A percentile compares a stretch with the other conserved stretches of the same genome.
These are phyloP conservation scores for Laguncularia racemosa DNA, from an alignment of 345 rosid species.

Conservation along the genomic window DNA sequence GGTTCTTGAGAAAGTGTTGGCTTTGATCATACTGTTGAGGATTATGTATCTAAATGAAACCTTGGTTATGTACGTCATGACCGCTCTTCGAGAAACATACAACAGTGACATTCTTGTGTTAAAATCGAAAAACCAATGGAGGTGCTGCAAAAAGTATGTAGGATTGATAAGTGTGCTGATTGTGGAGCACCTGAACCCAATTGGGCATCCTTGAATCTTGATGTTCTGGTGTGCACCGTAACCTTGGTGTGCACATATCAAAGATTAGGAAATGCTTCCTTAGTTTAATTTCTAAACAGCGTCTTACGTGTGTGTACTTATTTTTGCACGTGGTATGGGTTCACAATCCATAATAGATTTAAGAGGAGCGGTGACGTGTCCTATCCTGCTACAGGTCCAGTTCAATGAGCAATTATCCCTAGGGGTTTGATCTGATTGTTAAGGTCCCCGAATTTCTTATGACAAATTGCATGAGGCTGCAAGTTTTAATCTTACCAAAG, in stretches of 20 bases:
- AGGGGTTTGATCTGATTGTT: too few species aligned
- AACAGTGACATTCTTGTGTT: constrained; percentile 53
- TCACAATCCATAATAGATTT: background rate
- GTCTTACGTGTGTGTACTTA: background rate
- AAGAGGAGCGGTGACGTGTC: too few species aligned
- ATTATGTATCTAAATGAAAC: constrained; percentile 64
- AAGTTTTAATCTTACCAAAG: too few species aligned
- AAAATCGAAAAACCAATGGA: constrained; percentile 89
- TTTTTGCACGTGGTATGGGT: background rate
- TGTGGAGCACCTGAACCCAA: constrained; percentile 98
- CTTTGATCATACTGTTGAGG: constrained; percentile 79
- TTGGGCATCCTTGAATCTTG: constrained; percentile 98
- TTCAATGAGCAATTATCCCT: too few species aligned
- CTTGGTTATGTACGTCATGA: constrained; percentile 48
- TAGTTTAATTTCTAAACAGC: too few species aligned
- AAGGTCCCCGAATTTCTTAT: too few species aligned
- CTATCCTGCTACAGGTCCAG: too few species aligned
- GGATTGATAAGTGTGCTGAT: constrained; percentile 97
- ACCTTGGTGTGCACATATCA: constrained; percentile 96
- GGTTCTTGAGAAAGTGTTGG: constrained; percentile 96
- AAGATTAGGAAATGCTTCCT: constrained; percentile 41
- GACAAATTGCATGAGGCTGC: too few species aligned
- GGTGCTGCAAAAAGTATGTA: constrained; percentile 62
- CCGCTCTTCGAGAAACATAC: constrained; percentile 53
- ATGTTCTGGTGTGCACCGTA: constrained; percentile 99